These are phyloP conservation scores for Cadophora luteo-olivacea DNA, from an alignment of 2,329 filamentous ascomycete genomes.

Conservation along the genomic window DNA sequence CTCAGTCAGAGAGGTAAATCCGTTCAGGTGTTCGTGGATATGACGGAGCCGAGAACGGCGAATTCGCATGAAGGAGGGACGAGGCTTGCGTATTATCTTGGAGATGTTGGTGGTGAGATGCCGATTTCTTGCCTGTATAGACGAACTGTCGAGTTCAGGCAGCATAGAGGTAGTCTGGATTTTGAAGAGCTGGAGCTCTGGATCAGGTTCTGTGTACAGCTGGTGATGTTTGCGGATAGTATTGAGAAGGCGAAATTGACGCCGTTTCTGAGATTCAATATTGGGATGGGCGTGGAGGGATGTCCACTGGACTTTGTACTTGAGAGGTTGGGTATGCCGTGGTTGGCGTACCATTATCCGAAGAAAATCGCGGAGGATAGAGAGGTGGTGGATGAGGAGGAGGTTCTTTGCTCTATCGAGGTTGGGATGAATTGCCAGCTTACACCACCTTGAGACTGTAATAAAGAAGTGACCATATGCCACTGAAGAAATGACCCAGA, in stretches of 20 bases:
- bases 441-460: neutral
- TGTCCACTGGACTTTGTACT: neutral
- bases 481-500: too few species aligned
- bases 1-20: neutral
- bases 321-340: neutral
- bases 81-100: constrained; percentile 14
- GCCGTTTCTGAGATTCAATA: neutral
- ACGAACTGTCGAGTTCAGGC: constrained; percentile 39
- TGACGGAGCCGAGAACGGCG: neutral
- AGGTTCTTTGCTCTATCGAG: neutral
- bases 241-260: neutral
- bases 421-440: neutral
- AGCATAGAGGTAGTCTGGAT: constrained; percentile 34
- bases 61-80: neutral
- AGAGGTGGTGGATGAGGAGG: neutral
- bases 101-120: neutral
- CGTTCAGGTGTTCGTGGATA: neutral
- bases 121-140: neutral
- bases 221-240: constrained; percentile 28
- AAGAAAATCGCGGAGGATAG: neutral
- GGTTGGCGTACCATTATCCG: neutral
- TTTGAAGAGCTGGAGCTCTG: constrained; percentile 27
- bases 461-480: neutral
- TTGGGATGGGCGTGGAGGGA: constrained; percentile 8
- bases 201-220: constrained; percentile 28